phyloP scores from a whole-genome alignment of 495 filamentous ascomycete genomes.

The Hypoxylon fragiforme region DNA sequence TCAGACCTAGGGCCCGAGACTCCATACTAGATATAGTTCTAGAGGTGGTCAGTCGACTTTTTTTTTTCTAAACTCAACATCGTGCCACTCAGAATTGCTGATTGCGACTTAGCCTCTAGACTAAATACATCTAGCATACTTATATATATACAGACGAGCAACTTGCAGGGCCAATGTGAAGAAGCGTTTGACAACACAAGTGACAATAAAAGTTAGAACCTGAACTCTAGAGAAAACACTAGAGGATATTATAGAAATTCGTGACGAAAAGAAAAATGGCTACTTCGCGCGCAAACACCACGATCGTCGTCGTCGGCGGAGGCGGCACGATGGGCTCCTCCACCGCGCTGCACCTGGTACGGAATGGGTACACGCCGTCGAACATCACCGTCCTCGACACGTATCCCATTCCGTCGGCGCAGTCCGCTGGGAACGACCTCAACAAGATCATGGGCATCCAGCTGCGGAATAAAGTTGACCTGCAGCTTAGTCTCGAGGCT shows the following conservation, averaged over 20 bases:
- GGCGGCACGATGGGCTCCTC: constrained; percentile 35
- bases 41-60: too few relatives aligned
- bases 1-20: not conserved
- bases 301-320: constrained; percentile 31
- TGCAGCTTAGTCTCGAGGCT: constrained; percentile 30
- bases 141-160: too few relatives aligned
- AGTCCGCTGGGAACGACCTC: constrained; percentile 34
- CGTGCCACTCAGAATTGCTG: constrained; percentile 8
- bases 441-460: constrained; percentile 37
- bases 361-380: constrained; percentile 30
- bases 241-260: too few relatives aligned
- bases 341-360: constrained; percentile 30
- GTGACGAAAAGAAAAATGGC: constrained; percentile 18
- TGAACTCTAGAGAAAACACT: too few relatives aligned
- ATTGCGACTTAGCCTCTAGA: constrained; percentile 9
- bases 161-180: too few relatives aligned
- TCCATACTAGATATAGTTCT: too few relatives aligned
- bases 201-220: too few relatives aligned
- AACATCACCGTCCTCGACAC: constrained; percentile 35
- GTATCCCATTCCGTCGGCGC: constrained; percentile 34
- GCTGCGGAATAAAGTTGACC: constrained; percentile 27
- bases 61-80: too few relatives aligned
- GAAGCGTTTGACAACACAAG: too few relatives aligned
- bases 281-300: constrained; percentile 17
- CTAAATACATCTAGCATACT: not conserved